These are phyloP conservation scores for Suillus paluster DNA, from an alignment of 768 basidiomycete genomes.

Conservation along the genomic window DNA sequence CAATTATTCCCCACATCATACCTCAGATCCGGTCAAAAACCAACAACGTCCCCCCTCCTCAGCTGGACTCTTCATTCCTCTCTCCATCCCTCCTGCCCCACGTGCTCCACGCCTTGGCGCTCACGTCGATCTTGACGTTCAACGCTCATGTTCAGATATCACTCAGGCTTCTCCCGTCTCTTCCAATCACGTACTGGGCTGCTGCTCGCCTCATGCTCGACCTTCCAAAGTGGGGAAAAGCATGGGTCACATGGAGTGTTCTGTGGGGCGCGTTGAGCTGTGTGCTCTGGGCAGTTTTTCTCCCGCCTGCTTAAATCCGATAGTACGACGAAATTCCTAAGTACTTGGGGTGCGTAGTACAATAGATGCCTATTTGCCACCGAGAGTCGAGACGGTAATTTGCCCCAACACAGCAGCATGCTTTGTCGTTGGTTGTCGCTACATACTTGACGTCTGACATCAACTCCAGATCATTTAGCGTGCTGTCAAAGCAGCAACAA, in stretches of 20 bases:
- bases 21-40: constrained; percentile 8
- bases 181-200: constrained; percentile 88
- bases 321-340: not conserved
- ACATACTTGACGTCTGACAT: no score
- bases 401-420: not conserved
- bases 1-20: constrained; percentile 6
- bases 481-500: no score
- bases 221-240: constrained; percentile 49
- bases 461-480: no score
- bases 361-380: not conserved
- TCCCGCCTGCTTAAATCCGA: constrained; percentile 85
- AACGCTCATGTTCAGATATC: constrained; percentile 88
- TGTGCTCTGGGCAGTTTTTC: constrained; percentile 81
- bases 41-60: not conserved
- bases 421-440: no score
- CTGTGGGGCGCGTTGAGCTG: constrained; percentile 75
- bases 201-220: constrained; percentile 68
- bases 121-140: constrained; percentile 70
- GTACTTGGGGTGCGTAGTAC: not conserved
- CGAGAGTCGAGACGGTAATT: no score
- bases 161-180: constrained; percentile 72
- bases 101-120: constrained; percentile 70
- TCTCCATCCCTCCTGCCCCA: constrained; percentile 61
- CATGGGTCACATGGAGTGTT: constrained; percentile 80
- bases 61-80: constrained; percentile 39